Conservation (phyloP, 1,284 basidiomycete genomes). For the Omphalotus olearius region DNA sequence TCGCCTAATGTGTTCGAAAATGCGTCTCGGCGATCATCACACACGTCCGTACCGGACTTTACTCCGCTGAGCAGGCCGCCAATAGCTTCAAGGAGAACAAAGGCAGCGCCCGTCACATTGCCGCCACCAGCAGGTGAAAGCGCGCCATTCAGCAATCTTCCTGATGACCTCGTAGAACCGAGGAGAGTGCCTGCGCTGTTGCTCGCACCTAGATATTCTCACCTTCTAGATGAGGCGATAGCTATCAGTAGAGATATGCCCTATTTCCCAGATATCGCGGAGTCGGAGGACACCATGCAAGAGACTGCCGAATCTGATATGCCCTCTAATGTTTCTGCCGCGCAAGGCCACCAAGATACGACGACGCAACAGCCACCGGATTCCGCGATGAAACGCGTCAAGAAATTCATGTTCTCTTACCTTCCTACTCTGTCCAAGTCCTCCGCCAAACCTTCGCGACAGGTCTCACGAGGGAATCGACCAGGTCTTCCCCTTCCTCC, state of each 20-base stretch:
- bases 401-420: slow-evolving; percentile 57
- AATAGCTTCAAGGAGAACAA: slow-evolving; percentile 20
- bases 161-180: slow-evolving; percentile 16
- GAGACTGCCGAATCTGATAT: not conserved
- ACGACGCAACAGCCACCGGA: slow-evolving; percentile 19
- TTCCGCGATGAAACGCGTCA: slow-evolving; percentile 34
- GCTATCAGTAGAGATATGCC: slow-evolving; percentile 19
- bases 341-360: not conserved
- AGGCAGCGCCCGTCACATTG: slow-evolving; percentile 15
- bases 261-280: not conserved
- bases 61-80: slow-evolving; percentile 37
- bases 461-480: slow-evolving; percentile 3
- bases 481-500: slow-evolving; percentile 52
- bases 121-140: slow-evolving; percentile 23
- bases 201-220: slow-evolving; percentile 51
- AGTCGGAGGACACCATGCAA: slow-evolving; percentile 8
- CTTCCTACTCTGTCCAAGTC: slow-evolving; percentile 45
- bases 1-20: slow-evolving; percentile 17
- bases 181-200: slow-evolving; percentile 33
- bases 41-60: slow-evolving; percentile 46
- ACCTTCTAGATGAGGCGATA: slow-evolving; percentile 51
- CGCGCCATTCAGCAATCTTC: slow-evolving; percentile 29
- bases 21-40: slow-evolving; percentile 17
- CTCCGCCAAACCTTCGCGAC: slow-evolving; percentile 16
- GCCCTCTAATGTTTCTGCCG: not conserved